These are phyloP conservation scores for Aphanomyces invadans DNA, from an alignment of 352 stramenopile species.

Conservation along the genomic window DNA sequence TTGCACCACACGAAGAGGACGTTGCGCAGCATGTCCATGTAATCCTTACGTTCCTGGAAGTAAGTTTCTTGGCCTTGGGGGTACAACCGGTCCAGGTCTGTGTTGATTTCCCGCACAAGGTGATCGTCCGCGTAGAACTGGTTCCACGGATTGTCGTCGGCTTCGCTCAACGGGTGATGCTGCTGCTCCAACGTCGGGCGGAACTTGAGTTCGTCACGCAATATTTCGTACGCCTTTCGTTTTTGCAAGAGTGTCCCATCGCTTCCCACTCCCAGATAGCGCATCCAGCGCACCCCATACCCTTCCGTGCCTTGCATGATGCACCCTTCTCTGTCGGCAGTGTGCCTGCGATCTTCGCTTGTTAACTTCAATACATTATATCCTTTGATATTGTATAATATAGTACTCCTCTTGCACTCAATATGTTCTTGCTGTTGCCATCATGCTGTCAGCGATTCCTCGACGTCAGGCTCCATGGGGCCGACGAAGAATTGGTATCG, in stretches of 20 bases:
- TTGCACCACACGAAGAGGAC: conserved; percentile 82
- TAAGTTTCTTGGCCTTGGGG: conserved; percentile 62
- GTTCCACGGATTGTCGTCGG: conserved; percentile 31
- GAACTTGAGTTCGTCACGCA: conserved; percentile 17
- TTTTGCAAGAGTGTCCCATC: background rate
- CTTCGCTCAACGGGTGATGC: conserved; percentile 21
- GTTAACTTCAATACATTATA: background rate
- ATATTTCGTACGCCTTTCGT: conserved; percentile 15
- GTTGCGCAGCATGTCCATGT: conserved; percentile 53
- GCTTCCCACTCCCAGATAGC: conserved; percentile 2
- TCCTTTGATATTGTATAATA: background rate
- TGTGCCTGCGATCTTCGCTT: background rate
- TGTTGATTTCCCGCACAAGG: conserved; percentile 75
- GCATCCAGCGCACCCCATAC: conserved; percentile 17
- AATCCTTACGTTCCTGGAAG: conserved; percentile 57
- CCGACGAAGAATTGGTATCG: too few relatives aligned
- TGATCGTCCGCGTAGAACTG: conserved; percentile 66
- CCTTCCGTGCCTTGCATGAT: background rate
- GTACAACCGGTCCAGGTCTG: conserved; percentile 65
- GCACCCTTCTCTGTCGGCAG: background rate
- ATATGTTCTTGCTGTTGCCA: background rate
- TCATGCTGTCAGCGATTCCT: too few relatives aligned
- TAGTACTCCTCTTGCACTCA: background rate
- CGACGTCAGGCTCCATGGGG: too few relatives aligned
- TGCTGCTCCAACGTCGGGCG: background rate